phyloP scores from a whole-genome alignment of 2,329 filamentous ascomycete genomes.

The Phoma herbarum region DNA sequence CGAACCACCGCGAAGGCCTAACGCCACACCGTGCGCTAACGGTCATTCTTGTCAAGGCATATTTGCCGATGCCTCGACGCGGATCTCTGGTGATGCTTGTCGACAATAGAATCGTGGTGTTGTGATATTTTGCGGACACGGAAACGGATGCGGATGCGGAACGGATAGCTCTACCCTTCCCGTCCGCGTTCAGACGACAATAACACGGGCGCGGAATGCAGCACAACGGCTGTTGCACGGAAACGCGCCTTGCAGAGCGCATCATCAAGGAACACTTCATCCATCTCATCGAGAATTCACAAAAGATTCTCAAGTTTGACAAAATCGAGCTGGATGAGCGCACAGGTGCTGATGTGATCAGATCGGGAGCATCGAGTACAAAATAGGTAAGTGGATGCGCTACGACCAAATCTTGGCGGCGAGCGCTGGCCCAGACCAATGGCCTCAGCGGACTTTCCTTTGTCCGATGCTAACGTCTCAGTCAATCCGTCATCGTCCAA shows the following conservation, averaged over 20 bases:
- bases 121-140: not conserved
- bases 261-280: not conserved
- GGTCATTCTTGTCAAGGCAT: not conserved
- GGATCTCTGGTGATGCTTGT: not conserved
- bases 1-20: constrained; percentile 20
- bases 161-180: not conserved
- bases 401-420: not conserved
- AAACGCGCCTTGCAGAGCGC: not conserved
- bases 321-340: not conserved
- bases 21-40: constrained; percentile 16
- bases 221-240: not conserved
- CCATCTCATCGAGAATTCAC: not conserved
- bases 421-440: not conserved
- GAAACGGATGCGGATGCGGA: not conserved
- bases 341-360: not conserved
- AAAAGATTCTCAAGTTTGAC: not conserved
- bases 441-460: not conserved
- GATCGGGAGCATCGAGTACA: not conserved
- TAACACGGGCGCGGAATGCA: not conserved
- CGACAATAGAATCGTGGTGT: not conserved
- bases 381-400: not conserved
- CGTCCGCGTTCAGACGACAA: not conserved
- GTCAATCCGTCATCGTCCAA: not conserved
- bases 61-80: constrained; percentile 2
- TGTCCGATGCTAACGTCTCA: not conserved